Conservation (phyloP, 306 rosid genomes). For the Malus orientalis region DNA sequence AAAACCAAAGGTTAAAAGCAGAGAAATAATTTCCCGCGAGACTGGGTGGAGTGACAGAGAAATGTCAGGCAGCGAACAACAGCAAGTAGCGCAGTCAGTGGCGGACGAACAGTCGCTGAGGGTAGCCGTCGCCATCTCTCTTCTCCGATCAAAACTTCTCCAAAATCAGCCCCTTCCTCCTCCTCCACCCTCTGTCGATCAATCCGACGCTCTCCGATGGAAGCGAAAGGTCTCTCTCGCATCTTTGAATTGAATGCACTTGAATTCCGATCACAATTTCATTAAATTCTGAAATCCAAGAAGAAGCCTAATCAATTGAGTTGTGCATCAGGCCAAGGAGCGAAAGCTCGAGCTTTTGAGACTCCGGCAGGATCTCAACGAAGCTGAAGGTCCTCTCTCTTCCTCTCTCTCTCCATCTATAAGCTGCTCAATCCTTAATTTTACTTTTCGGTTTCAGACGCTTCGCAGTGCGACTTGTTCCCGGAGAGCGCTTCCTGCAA, state of each 20-base stretch:
- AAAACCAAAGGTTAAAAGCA: neutral
- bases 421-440: neutral
- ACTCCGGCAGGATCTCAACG: slow-evolving; percentile 71
- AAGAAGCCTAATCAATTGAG: neutral
- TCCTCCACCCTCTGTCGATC: slow-evolving; percentile 21
- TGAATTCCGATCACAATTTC: neutral
- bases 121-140: slow-evolving; percentile 70
- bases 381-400: slow-evolving; percentile 53
- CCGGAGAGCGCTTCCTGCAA: slow-evolving; percentile 75
- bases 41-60: neutral
- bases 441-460: slow-evolving; percentile 37
- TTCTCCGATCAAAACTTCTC: slow-evolving; percentile 56
- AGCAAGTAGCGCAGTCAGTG: neutral
- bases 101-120: slow-evolving; percentile 50
- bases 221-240: slow-evolving; percentile 64
- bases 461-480: slow-evolving; percentile 58
- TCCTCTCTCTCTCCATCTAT: neutral
- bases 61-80: neutral
- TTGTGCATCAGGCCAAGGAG: slow-evolving; percentile 67
- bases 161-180: slow-evolving; percentile 9
- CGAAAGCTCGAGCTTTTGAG: slow-evolving; percentile 70
- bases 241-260: neutral
- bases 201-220: slow-evolving; percentile 75
- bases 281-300: neutral
- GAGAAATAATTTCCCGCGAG: neutral